Conservation (phyloP, 306 rosid genomes). For the Astragalus glycyphyllos region DNA sequence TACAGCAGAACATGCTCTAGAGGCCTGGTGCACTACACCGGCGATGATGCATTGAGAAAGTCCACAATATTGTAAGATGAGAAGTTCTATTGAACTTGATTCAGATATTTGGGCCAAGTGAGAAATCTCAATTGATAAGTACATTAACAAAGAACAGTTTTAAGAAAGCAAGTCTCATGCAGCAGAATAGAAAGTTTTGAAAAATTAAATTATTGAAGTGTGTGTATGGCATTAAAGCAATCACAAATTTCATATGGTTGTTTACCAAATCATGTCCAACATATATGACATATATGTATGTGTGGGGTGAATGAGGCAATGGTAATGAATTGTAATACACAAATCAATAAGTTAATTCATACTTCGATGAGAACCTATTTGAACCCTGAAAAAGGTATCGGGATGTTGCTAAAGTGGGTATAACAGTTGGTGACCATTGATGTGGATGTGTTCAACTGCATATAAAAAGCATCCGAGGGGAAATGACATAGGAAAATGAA, state of each 20-base stretch:
- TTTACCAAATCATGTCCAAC: conserved; percentile 14
- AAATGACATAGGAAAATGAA: conserved; percentile 6
- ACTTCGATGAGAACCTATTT: conserved; percentile 12
- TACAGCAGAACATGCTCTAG: background rate
- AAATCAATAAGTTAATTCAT: conserved; percentile 5
- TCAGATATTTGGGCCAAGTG: conserved; percentile 13
- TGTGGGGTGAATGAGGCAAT: background rate
- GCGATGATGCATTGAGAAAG: conserved; percentile 7
- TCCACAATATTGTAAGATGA: background rate
- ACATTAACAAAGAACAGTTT: conserved; percentile 8
- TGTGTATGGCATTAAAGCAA: conserved; percentile 4
- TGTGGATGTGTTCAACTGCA: background rate
- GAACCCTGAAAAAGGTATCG: conserved; percentile 1
- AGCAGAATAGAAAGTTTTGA: conserved; percentile 6
- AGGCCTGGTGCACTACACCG: background rate
- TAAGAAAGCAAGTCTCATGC: background rate
- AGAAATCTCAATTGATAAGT: conserved; percentile 3
- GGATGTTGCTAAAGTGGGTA: background rate
- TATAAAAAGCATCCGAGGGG: background rate
- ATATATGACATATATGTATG: conserved; percentile 7
- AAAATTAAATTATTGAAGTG: background rate
- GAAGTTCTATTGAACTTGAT: conserved; percentile 24
- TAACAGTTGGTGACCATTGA: background rate
- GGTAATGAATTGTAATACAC: conserved; percentile 2
- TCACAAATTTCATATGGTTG: background rate